Evolutionary conservation across 2,329 filamentous ascomycete species (phyloP).

Genomic region (Fusarium annulatum): DNA sequence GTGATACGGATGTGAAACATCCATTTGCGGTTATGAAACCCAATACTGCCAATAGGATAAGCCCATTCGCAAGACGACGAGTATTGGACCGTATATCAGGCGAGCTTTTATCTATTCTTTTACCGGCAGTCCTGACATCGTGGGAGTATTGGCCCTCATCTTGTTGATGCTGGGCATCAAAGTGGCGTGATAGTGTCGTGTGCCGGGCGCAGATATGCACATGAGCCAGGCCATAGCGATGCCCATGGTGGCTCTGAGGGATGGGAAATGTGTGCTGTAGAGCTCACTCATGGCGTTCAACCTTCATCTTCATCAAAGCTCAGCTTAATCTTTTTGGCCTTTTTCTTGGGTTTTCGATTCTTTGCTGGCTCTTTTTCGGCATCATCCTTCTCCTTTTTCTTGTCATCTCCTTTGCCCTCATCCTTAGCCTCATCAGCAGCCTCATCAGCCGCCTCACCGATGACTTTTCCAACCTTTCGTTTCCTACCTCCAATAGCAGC

Average conservation of each 20-base stretch:
- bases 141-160: not conserved
- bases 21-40: not conserved
- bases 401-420: conserved; percentile 25
- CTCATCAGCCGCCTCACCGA: conserved; percentile 41
- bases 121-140: not conserved
- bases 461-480: conserved; percentile 60
- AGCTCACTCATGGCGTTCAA: conserved; percentile 37
- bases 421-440: conserved; percentile 45
- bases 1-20: conserved; percentile 2
- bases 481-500: conserved; percentile 58
- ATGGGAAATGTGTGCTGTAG: not conserved
- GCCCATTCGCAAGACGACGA: not conserved
- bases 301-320: conserved; percentile 73
- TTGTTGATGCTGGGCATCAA: not conserved
- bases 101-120: not conserved
- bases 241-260: not conserved
- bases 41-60: not conserved
- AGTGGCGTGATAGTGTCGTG: conserved; percentile 5
- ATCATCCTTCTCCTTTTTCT: conserved; percentile 6
- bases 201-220: not conserved
- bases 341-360: conserved; percentile 59
- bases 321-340: conserved; percentile 73
- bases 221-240: not conserved
- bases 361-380: conserved; percentile 45
- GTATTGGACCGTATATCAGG: not conserved